phyloP scores from a whole-genome alignment of 2,329 filamentous ascomycete species.

The Cladophialophora yegresii region DNA sequence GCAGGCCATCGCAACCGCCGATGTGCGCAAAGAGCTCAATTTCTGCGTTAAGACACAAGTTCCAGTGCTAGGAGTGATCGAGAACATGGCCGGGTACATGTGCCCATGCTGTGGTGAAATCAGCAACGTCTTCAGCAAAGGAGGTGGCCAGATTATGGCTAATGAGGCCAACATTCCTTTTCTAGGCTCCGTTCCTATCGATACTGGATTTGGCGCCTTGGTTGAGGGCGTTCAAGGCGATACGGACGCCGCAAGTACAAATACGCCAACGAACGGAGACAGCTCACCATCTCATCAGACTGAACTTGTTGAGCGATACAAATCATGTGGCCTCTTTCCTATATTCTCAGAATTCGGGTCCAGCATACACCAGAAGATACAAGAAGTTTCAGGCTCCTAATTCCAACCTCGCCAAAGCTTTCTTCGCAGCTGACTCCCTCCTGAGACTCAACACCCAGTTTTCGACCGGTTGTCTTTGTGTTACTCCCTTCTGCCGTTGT shows the following conservation, averaged over 20 bases:
- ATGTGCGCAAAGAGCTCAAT: conserved; percentile 92
- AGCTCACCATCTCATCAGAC: conserved; percentile 11
- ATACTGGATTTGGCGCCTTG: conserved; percentile 84
- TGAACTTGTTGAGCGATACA: conserved; percentile 33
- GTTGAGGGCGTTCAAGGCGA: conserved; percentile 62
- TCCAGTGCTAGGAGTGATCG: conserved; percentile 80
- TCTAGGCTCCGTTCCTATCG: conserved; percentile 83
- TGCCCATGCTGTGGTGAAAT: conserved; percentile 72
- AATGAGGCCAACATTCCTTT: conserved; percentile 81
- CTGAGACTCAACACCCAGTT: not conserved
- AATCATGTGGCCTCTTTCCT: conserved; percentile 30
- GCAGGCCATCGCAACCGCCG: conserved; percentile 87
- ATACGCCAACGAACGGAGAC: conserved; percentile 18
- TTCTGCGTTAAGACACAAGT: conserved; percentile 86
- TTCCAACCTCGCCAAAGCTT: not conserved
- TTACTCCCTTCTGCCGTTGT: not conserved
- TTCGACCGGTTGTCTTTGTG: not conserved
- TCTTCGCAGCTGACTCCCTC: not conserved
- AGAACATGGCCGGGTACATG: conserved; percentile 75
- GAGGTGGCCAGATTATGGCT: conserved; percentile 87
- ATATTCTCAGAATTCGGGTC: conserved; percentile 34
- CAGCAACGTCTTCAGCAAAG: conserved; percentile 89
- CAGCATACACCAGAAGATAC: conserved; percentile 24
- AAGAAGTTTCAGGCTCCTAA: conserved; percentile 5
- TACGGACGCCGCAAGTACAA: conserved; percentile 1